Percentiles rank a stretch among this genome's conserved stretches.
Evolutionary conservation across 2,329 filamentous ascomycete species (phyloP).

Genomic region (Neofusicoccum kwambonambiense): DNA sequence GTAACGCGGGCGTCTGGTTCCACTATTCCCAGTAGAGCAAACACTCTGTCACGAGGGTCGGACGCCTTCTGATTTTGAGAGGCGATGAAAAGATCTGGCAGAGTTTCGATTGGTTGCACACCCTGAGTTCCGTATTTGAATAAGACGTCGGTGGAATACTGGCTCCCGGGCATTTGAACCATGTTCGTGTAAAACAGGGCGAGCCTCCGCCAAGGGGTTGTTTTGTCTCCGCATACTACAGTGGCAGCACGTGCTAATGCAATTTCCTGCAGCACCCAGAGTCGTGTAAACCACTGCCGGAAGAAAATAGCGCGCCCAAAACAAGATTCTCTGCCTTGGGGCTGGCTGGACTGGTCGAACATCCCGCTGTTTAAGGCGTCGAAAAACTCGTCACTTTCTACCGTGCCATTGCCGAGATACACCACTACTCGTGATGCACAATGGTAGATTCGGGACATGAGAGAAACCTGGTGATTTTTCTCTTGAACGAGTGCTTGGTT

Average conservation of each 20-base stretch:
- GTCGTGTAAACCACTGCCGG: not conserved
- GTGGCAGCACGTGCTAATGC: not conserved
- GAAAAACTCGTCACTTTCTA: not conserved
- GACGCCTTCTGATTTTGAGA: too few species aligned
- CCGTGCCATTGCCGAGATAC: not conserved
- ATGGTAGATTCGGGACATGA: not conserved
- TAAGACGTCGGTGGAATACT: too few species aligned
- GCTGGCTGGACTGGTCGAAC: too few species aligned
- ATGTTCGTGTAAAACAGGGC: not conserved
- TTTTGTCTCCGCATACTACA: not conserved
- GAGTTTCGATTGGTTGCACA: too few species aligned
- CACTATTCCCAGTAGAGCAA: too few species aligned
- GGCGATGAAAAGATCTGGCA: too few species aligned
- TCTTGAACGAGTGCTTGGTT: not conserved
- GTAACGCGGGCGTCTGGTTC: not conserved
- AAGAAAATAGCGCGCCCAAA: not conserved
- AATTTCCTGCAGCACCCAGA: not conserved
- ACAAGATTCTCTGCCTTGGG: too few species aligned
- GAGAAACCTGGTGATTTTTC: not conserved
- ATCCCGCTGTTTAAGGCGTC: not conserved
- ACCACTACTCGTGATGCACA: not conserved
- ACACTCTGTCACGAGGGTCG: too few species aligned
- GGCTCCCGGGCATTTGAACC: not conserved
- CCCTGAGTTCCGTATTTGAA: too few species aligned
- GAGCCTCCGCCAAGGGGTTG: not conserved